Percentiles rank a stretch among this genome's conserved stretches.
Evolutionary conservation across 768 basidiomycete genomes (phyloP).

Genomic region (Psilocybe cyanescens): DNA sequence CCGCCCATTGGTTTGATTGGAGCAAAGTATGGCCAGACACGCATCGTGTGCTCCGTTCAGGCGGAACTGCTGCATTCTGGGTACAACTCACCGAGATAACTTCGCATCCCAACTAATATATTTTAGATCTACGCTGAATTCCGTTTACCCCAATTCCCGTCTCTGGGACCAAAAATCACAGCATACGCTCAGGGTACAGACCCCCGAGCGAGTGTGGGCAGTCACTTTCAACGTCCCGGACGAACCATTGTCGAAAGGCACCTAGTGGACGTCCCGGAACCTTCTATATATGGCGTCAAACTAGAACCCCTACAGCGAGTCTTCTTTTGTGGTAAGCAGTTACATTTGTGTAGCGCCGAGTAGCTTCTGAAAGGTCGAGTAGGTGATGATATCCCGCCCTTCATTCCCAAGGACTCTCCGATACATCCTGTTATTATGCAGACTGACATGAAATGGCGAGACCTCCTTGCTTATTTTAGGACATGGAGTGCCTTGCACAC

Average conservation of each 20-base stretch:
- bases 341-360: background rate
- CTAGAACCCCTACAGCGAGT: conserved; percentile 52
- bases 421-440: conserved; percentile 55
- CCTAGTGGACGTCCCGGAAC: conserved; percentile 69
- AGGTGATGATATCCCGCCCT: conserved; percentile 47
- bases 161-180: conserved; percentile 59
- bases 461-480: conserved; percentile 67
- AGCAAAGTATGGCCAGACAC: conserved; percentile 71
- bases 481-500: conserved; percentile 75
- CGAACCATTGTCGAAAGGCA: conserved; percentile 74
- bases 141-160: conserved; percentile 63
- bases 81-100: conserved; percentile 38
- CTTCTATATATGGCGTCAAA: conserved; percentile 31
- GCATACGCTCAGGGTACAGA: conserved; percentile 66
- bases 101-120: background rate
- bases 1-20: conserved; percentile 86
- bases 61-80: conserved; percentile 77
- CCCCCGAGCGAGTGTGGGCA: conserved; percentile 58
- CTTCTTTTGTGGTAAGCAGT: conserved; percentile 58
- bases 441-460: conserved; percentile 65
- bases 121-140: conserved; percentile 72
- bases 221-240: conserved; percentile 83
- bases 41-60: conserved; percentile 56
- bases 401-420: conserved; percentile 26
- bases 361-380: background rate